Evolutionary conservation across 768 basidiomycete genomes (phyloP).

Genomic region (Phallus indusiatus): DNA sequence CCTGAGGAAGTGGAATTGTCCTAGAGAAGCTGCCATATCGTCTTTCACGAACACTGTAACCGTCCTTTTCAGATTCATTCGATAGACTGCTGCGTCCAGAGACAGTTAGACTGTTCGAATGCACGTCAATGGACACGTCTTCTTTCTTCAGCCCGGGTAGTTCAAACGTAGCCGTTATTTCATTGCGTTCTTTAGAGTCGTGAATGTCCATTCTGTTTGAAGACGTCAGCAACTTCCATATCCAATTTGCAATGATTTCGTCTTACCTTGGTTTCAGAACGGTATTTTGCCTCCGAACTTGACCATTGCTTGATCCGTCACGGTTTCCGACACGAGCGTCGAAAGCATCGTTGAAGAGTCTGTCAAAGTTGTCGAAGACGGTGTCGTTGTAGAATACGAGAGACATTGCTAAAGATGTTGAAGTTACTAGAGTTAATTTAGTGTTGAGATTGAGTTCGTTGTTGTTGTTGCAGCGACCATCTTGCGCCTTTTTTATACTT

Average conservation of each 20-base stretch:
- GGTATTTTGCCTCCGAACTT: background rate
- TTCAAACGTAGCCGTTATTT: slow-evolving; percentile 44
- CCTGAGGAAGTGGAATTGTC: slow-evolving; percentile 36
- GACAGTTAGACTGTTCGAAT: slow-evolving; percentile 37
- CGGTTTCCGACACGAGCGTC: background rate
- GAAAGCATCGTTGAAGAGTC: slow-evolving; percentile 4
- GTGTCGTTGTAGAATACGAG: slow-evolving; percentile 1
- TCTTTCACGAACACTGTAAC: slow-evolving; percentile 37
- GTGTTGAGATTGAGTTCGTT: too few species aligned
- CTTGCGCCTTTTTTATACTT: too few species aligned
- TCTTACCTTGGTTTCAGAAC: background rate
- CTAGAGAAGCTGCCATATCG: slow-evolving; percentile 40
- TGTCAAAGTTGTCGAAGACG: background rate
- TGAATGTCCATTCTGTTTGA: slow-evolving; percentile 30
- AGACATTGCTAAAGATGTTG: background rate
- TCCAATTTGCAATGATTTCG: too few species aligned
- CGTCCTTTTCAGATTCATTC: slow-evolving; percentile 24
- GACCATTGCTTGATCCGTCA: background rate
- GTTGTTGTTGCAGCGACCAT: too few species aligned
- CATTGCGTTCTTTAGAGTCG: slow-evolving; percentile 31
- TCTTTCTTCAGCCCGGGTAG: slow-evolving; percentile 44
- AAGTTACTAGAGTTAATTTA: too few species aligned
- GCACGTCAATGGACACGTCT: slow-evolving; percentile 37
- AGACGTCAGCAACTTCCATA: background rate
- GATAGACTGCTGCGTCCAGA: slow-evolving; percentile 32